phyloP scores from a whole-genome alignment of 2,329 filamentous ascomycete species.

The Alternaria longipes region DNA sequence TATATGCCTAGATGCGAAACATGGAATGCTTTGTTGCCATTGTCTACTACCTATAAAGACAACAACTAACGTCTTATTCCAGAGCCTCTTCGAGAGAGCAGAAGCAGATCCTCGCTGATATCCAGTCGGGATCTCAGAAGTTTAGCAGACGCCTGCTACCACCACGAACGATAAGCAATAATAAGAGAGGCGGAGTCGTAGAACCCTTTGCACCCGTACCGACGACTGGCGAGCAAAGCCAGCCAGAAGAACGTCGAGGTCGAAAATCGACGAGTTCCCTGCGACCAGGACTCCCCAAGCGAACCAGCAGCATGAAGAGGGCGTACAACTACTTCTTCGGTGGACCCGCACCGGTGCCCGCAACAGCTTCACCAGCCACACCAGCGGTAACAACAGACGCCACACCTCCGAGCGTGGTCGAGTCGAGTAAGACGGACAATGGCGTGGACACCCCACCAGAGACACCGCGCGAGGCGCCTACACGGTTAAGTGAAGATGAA shows the following conservation, averaged over 20 bases:
- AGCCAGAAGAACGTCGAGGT: conserved; percentile 43
- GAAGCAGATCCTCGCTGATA: conserved; percentile 52
- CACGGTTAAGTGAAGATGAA: conserved; percentile 23
- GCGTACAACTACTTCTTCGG: conserved; percentile 55
- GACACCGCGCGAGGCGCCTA: conserved; percentile 38
- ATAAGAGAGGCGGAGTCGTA: conserved; percentile 33
- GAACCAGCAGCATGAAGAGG: conserved; percentile 52
- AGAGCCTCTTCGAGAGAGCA: conserved; percentile 49
- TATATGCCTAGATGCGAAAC: conserved; percentile 3
- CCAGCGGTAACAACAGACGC: conserved; percentile 38
- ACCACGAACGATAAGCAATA: conserved; percentile 33
- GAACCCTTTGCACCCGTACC: conserved; percentile 43
- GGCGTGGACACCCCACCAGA: conserved; percentile 47
- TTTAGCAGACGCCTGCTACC: conserved; percentile 44
- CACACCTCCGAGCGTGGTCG: conserved; percentile 31
- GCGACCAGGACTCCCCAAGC: conserved; percentile 48
- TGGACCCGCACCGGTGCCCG: conserved; percentile 29
- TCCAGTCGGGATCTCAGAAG: conserved; percentile 50
- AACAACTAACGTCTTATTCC: conserved; percentile 20
- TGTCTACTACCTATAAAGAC: conserved; percentile 5
- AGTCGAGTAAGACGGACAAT: conserved; percentile 31
- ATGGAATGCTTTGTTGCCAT: conserved; percentile 11
- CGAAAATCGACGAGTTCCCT: conserved; percentile 43
- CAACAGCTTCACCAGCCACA: conserved; percentile 39
- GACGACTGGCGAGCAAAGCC: conserved; percentile 34